Evolutionary conservation across 2,329 filamentous ascomycete species (phyloP).

Genomic region (Apiospora saccharicola): DNA sequence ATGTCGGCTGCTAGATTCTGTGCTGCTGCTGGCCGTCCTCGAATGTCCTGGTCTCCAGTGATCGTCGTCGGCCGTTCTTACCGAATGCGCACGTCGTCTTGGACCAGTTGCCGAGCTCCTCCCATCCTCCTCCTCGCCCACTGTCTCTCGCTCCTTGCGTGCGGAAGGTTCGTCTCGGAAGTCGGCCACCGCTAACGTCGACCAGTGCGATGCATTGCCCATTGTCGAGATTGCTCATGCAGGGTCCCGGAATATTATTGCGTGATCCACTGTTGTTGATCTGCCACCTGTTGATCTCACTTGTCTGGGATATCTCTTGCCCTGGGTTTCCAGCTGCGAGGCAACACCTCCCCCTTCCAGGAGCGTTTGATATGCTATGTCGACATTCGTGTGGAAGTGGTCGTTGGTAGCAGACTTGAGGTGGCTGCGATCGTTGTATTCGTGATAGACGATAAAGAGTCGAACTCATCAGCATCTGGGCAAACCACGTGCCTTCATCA

Average conservation of each 20-base stretch:
- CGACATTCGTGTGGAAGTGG: neutral
- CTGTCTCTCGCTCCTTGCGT: conserved; percentile 8
- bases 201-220: conserved; percentile 8
- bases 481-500: conserved; percentile 7
- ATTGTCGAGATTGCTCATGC: conserved; percentile 5
- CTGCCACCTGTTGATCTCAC: neutral
- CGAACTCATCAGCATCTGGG: neutral
- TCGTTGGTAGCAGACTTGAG: neutral
- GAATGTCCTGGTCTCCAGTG: neutral
- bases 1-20: conserved; percentile 10
- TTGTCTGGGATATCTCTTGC: neutral
- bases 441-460: neutral
- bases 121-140: neutral
- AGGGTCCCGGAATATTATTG: neutral
- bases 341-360: neutral
- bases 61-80: neutral
- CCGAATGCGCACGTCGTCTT: conserved; percentile 3
- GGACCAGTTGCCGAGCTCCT: neutral
- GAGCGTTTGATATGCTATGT: neutral
- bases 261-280: neutral
- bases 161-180: neutral
- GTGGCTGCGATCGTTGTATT: neutral
- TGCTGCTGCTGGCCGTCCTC: conserved; percentile 8
- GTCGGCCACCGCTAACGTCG: conserved; percentile 1
- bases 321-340: neutral